Evolutionary conservation across 345 rosid species (phyloP).

Genomic region (Durio zibethinus): DNA sequence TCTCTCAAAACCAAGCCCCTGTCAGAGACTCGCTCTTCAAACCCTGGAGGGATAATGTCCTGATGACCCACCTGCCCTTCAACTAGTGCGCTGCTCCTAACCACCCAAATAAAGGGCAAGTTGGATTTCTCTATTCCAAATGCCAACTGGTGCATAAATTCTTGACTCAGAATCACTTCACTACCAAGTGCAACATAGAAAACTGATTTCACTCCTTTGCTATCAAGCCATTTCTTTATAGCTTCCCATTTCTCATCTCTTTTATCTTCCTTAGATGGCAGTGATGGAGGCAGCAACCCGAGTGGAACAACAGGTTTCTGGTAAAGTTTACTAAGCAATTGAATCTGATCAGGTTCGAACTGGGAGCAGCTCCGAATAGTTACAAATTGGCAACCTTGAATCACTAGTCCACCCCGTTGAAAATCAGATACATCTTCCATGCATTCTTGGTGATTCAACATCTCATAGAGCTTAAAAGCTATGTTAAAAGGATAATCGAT

Average conservation of each 20-base stretch:
- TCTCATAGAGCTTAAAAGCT: conserved; percentile 36
- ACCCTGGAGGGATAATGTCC: conserved; percentile 9
- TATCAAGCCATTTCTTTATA: conserved; percentile 38
- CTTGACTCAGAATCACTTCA: conserved; percentile 32
- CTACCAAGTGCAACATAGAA: conserved; percentile 46
- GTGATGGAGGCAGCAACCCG: conserved; percentile 45
- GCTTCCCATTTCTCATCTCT: conserved; percentile 26
- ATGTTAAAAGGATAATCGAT: conserved; percentile 36
- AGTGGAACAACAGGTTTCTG: conserved; percentile 40
- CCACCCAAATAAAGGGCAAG: conserved; percentile 47
- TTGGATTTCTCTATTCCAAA: conserved; percentile 45
- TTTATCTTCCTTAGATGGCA: neutral
- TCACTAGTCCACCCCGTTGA: conserved; percentile 30
- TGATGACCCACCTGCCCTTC: neutral
- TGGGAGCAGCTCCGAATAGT: conserved; percentile 36
- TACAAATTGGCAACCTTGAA: conserved; percentile 32
- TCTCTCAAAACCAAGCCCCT: conserved; percentile 18
- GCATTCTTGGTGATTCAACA: conserved; percentile 33
- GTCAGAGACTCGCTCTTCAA: neutral
- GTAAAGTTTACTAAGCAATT: conserved; percentile 29
- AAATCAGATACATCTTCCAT: conserved; percentile 38
- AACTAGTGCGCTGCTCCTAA: neutral
- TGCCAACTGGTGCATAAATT: conserved; percentile 34
- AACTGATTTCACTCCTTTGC: conserved; percentile 31
- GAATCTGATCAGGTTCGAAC: conserved; percentile 51